These are phyloP conservation scores for Cercospora sp. DNA, from an alignment of 2,329 filamentous ascomycete species.

Conservation along the genomic window DNA sequence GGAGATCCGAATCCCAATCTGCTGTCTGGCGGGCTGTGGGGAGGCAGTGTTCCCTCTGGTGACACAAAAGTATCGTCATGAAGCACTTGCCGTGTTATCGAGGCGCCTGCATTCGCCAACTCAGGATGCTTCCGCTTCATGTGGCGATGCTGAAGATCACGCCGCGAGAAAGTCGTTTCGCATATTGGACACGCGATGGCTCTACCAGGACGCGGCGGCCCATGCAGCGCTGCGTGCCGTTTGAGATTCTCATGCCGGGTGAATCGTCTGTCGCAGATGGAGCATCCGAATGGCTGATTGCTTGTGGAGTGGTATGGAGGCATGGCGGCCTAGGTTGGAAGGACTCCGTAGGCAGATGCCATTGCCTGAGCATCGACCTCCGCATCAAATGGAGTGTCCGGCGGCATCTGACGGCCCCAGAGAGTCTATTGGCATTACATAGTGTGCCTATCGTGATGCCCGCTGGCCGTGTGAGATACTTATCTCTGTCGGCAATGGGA, in stretches of 20 bases:
- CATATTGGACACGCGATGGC: constrained; percentile 42
- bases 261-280: background rate
- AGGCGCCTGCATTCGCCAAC: background rate
- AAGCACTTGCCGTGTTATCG: too few species aligned
- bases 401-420: background rate
- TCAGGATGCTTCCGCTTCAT: constrained; percentile 45
- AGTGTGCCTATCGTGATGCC: background rate
- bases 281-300: constrained; percentile 5
- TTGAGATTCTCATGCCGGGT: background rate
- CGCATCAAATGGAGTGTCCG: background rate
- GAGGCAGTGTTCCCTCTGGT: constrained; percentile 29
- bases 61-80: too few species aligned
- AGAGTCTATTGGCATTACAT: background rate
- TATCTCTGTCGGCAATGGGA: background rate
- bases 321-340: background rate
- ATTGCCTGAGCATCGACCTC: background rate
- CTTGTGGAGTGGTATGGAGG: background rate
- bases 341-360: background rate
- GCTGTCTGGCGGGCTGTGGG: background rate
- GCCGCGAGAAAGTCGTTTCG: constrained; percentile 44
- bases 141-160: constrained; percentile 45
- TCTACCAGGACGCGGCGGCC: background rate
- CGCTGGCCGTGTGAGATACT: background rate
- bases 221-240: background rate
- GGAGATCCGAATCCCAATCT: background rate